Evolutionary conservation across 306 rosid species (phyloP).

Genomic region (Cicer yamashitae): DNA sequence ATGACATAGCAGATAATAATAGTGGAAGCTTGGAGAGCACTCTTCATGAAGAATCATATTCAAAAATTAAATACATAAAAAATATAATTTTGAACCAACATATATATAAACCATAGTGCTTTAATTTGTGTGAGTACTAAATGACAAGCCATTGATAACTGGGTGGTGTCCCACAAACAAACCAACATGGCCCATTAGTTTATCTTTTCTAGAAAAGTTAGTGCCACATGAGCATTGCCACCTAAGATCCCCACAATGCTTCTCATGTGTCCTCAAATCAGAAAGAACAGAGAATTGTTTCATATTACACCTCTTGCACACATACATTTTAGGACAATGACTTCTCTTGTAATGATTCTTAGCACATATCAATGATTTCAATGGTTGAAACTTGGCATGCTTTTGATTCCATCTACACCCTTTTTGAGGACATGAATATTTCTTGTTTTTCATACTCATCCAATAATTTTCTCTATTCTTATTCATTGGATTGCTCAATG

Average conservation of each 20-base stretch:
- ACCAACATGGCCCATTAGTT: slow-evolving; percentile 87
- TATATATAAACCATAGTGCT: background rate
- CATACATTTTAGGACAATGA: slow-evolving; percentile 94
- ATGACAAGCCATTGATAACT: slow-evolving; percentile 10
- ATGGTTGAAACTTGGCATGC: slow-evolving; percentile 85
- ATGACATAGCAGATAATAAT: too few relatives aligned
- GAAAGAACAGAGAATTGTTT: slow-evolving; percentile 93
- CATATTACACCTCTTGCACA: slow-evolving; percentile 82
- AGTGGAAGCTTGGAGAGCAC: background rate
- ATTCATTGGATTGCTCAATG: slow-evolving; percentile 75
- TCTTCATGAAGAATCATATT: background rate
- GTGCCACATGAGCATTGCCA: slow-evolving; percentile 95
- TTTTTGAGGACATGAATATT: slow-evolving; percentile 86
- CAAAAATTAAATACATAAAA: background rate
- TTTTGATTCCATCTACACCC: slow-evolving; percentile 93
- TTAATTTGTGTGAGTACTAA: slow-evolving; percentile 3
- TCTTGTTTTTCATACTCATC: slow-evolving; percentile 52
- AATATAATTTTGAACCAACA: background rate
- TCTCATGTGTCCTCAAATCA: slow-evolving; percentile 91
- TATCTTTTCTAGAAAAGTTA: slow-evolving; percentile 91
- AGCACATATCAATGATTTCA: slow-evolving; percentile 89
- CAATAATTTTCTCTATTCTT: slow-evolving; percentile 39
- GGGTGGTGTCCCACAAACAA: slow-evolving; percentile 84
- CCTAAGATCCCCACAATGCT: slow-evolving; percentile 88
- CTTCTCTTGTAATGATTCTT: slow-evolving; percentile 95